phyloP scores from a whole-genome alignment of 176 grass and related monocot species.

The Cenchrus fungigraminus region DNA sequence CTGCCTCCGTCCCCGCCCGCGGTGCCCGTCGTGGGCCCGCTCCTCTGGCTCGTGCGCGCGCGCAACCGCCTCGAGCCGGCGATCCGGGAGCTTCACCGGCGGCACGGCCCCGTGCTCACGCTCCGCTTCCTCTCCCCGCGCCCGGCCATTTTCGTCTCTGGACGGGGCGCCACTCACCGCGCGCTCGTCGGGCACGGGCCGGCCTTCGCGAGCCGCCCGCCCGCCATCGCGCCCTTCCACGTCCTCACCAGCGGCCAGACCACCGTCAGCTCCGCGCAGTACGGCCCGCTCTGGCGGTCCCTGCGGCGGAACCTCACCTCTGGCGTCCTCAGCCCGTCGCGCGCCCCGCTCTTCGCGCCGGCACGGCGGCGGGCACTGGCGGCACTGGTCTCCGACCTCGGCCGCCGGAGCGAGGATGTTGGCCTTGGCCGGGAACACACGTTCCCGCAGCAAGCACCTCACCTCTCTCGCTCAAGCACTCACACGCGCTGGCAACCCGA shows the following conservation, averaged over 20 bases:
- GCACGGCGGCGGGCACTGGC: conserved; percentile 41
- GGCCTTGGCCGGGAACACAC: too few species aligned
- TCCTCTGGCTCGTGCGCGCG: conserved; percentile 31
- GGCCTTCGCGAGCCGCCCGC: conserved; percentile 43
- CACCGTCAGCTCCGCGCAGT: conserved; percentile 53
- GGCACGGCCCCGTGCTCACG: conserved; percentile 47
- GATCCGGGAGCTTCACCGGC: conserved; percentile 36
- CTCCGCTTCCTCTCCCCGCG: conserved; percentile 43
- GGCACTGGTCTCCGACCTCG: neutral
- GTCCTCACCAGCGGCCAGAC: conserved; percentile 43
- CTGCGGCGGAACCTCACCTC: conserved; percentile 46
- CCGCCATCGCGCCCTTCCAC: conserved; percentile 26
- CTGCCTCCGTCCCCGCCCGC: conserved; percentile 35
- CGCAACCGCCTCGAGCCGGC: conserved; percentile 39
- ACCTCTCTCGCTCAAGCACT: too few species aligned
- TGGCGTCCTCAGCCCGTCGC: conserved; percentile 31
- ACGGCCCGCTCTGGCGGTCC: conserved; percentile 46
- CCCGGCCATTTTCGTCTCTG: conserved; percentile 49
- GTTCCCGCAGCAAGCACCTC: too few species aligned
- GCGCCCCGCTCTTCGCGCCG: conserved; percentile 13
- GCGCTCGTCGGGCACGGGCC: conserved; percentile 41
- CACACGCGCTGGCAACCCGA: too few species aligned
- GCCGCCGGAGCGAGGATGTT: neutral
- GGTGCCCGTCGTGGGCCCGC: conserved; percentile 11
- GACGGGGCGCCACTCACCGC: conserved; percentile 28